Conservation (phyloP, 2,329 filamentous ascomycete species). For the Botrytis deweyae region DNA sequence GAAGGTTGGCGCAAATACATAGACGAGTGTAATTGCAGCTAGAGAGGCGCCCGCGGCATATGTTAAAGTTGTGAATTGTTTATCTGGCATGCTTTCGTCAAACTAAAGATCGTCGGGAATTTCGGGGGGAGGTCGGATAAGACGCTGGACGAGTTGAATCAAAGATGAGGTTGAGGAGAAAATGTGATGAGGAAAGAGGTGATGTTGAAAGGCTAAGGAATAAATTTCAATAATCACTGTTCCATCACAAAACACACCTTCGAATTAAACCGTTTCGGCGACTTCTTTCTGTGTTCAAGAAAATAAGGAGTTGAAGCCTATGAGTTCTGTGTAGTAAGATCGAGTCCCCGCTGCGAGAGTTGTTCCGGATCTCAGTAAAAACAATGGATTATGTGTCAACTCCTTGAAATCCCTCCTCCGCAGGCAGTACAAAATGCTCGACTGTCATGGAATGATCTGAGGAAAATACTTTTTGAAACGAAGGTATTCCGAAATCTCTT, state of each 20-base stretch:
- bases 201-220: background rate
- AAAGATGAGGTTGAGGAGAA: slow-evolving; percentile 14
- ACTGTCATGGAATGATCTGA: background rate
- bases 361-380: background rate
- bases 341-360: slow-evolving; percentile 9
- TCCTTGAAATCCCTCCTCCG: background rate
- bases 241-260: slow-evolving; percentile 20
- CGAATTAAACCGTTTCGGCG: slow-evolving; percentile 2
- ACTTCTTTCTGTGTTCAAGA: background rate
- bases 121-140: slow-evolving; percentile 12
- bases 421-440: background rate
- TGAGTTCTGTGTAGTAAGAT: background rate
- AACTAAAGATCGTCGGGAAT: slow-evolving; percentile 6
- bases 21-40: slow-evolving; percentile 90
- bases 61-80: slow-evolving; percentile 77
- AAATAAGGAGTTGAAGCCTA: slow-evolving; percentile 12
- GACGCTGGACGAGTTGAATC: slow-evolving; percentile 13
- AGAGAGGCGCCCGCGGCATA: slow-evolving; percentile 96
- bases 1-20: slow-evolving; percentile 97
- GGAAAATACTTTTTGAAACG: background rate
- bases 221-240: background rate
- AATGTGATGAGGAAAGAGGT: slow-evolving; percentile 2
- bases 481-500: slow-evolving; percentile 12
- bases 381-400: background rate
- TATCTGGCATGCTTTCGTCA: slow-evolving; percentile 67